Evolutionary conservation across 2,329 filamentous ascomycete genomes (phyloP), one percentile per base, ranked within the genome.

Genomic region (Pseudogymnoascus sp.): DNA sequence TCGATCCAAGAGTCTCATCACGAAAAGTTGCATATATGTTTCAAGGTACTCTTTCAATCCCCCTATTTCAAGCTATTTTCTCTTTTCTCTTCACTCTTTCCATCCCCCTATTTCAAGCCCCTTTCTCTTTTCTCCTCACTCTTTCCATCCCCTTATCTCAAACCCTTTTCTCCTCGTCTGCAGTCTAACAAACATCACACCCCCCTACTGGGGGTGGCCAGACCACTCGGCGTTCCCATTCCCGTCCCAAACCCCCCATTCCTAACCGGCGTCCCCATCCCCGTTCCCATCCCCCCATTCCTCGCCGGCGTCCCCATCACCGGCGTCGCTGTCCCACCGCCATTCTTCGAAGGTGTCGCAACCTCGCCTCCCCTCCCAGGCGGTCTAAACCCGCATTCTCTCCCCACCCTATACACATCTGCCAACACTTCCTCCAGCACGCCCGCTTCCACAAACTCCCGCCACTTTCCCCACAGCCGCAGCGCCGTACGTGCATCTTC

Each of bases 401-500:
- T 82, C 65, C 76, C 89, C 78, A 79, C 84, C 70, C 75, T 80
- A 75, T 96, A 97, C 6, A 98, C 91, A 70, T 96, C 91, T 72
- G 92, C 87, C 59, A 98, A 82, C 79, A 95, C 95, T 37, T 85
- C 80, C 70, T 95, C 88, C 61, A 96, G 78, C 4, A 96, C 86
- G 0, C 93, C 93, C 0, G 91, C 91, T 68, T 96, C 91, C 61
- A 89, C 81, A 71, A 90, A 98, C 76, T 98, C 93, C 66, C 91
- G 82, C 75, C 92, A 97, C 74, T 96, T 97, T 50, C 89, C 84
- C 71, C 88, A 99, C 7, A 99, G 80, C 73, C 91, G 90, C 41
- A 98, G 81, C 0, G 96, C 95, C 41, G 93, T 97, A 26, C 89
- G 84, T 0, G 95, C 93, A 74, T 99, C 95, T 75, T 98, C 95